Evolutionary conservation across 2,329 filamentous ascomycete genomes (phyloP), one percentile per base, ranked within the genome.

Genomic region (Periconia sp.): DNA sequence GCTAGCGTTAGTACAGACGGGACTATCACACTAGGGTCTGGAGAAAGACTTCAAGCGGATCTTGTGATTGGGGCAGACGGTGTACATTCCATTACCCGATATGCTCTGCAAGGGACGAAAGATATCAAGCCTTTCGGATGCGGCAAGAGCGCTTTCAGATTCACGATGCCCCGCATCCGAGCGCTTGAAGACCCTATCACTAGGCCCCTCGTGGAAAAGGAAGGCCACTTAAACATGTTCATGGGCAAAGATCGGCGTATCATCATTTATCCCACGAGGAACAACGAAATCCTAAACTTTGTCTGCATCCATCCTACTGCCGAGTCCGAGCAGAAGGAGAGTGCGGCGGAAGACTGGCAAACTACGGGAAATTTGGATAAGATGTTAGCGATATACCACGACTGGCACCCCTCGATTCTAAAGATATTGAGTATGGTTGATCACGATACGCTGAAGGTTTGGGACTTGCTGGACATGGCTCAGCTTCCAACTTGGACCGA

Each of bases 71-170:
- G 78, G 2, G 80, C 79, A 1, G 80, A 83, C 48, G 81, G 81
- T 0, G 78, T 82, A 2, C 71, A 75, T 52, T 74, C 73, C 28
- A 63, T 65, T n/a, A 58, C 59, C 1, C 35, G 63, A 13, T 28
- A 41, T 1, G 38, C 36, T 3, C 43, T 66, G 2, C 58, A 60
- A 4, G 60, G 57, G 9, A 70, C 50, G 29, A 53, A 46, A 23
- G 56, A 65, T 4, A 51, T 72, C 13, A 66, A 69, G 23, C 66
- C 74, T 0, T 74, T 72, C 29, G 68, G 71, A 2, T 77, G 74
- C 3, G 81, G 80, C 3, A 81, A 82, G 56, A 79, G 75, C 30
- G 80, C 80, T 1, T 84, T 82, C 57, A 73, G 81, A 6, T 84
- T 83, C 61, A 58, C 83, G 4, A 71, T 84, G 0, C 67, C 73